A percentile compares a stretch with the other conserved stretches of the same genome.
Conservation (phyloP, 306 rosid genomes). For the Malus fusca region DNA sequence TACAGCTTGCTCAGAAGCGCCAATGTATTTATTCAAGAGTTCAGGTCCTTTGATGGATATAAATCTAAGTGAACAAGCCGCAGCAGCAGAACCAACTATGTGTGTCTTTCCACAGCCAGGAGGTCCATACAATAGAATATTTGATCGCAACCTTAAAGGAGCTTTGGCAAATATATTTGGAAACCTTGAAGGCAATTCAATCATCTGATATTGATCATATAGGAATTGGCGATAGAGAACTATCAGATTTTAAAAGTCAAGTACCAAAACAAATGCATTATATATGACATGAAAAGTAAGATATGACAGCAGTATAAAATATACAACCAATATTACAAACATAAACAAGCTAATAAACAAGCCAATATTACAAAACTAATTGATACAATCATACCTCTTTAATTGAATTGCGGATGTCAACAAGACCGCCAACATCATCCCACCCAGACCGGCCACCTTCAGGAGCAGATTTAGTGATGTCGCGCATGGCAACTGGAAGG, state of each 20-base stretch:
- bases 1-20: conserved; percentile 99
- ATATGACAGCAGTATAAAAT: neutral
- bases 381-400: conserved; percentile 48
- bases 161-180: conserved; percentile 82
- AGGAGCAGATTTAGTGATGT: conserved; percentile 63
- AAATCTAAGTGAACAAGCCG: conserved; percentile 86
- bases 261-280: neutral
- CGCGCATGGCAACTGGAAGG: conserved; percentile 95
- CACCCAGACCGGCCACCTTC: conserved; percentile 88
- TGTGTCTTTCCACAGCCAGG: conserved; percentile 99
- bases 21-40: conserved; percentile 87
- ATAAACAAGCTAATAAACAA: neutral
- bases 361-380: neutral
- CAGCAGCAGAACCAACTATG: conserved; percentile 92
- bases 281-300: neutral
- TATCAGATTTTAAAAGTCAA: neutral
- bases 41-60: conserved; percentile 94
- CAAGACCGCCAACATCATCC: conserved; percentile 96
- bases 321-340: neutral
- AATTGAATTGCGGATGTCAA: conserved; percentile 70
- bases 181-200: conserved; percentile 87
- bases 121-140: conserved; percentile 89
- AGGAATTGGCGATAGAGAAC: neutral
- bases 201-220: conserved; percentile 49
- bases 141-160: conserved; percentile 88